A percentile compares a stretch with the other conserved stretches of the same genome.
Conservation (phyloP, 139 green algal genomes). For the Tetratostichococcus sp. region DNA sequence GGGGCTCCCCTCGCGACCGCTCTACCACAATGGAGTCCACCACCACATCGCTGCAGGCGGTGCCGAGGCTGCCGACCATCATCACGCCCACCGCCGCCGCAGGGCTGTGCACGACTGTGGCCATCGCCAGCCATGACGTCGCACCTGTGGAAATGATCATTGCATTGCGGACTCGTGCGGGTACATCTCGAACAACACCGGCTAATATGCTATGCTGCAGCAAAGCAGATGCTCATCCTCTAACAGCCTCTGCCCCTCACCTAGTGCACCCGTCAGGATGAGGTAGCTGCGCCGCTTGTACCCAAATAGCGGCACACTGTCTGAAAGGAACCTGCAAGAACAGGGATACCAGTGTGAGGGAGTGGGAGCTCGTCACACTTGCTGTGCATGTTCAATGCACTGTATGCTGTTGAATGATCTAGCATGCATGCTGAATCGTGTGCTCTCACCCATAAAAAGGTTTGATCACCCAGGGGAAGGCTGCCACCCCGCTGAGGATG, state of each 20-base stretch:
- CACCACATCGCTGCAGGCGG: conserved; percentile 89
- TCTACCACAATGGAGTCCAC: conserved; percentile 97
- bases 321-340: conserved; percentile 64
- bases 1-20: conserved; percentile 39
- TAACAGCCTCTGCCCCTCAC: conserved; percentile 14
- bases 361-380: too few species aligned
- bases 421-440: neutral
- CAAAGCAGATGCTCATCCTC: too few species aligned
- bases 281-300: conserved; percentile 88
- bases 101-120: conserved; percentile 39
- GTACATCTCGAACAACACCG: neutral
- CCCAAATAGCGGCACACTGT: conserved; percentile 89
- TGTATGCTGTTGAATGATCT: neutral
- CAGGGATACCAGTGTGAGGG: too few species aligned
- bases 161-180: too few species aligned
- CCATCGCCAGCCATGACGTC: conserved; percentile 62
- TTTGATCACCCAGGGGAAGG: conserved; percentile 85
- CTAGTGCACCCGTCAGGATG: conserved; percentile 63
- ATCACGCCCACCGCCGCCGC: conserved; percentile 42
- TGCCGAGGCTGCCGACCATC: conserved; percentile 59
- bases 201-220: too few species aligned
- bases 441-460: conserved; percentile 73
- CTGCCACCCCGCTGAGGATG: conserved; percentile 50
- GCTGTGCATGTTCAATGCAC: too few species aligned
- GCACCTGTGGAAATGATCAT: conserved; percentile 43